These are phyloP conservation scores for Roridomyces roridus DNA, from an alignment of 768 basidiomycete genomes.

Conservation along the genomic window DNA sequence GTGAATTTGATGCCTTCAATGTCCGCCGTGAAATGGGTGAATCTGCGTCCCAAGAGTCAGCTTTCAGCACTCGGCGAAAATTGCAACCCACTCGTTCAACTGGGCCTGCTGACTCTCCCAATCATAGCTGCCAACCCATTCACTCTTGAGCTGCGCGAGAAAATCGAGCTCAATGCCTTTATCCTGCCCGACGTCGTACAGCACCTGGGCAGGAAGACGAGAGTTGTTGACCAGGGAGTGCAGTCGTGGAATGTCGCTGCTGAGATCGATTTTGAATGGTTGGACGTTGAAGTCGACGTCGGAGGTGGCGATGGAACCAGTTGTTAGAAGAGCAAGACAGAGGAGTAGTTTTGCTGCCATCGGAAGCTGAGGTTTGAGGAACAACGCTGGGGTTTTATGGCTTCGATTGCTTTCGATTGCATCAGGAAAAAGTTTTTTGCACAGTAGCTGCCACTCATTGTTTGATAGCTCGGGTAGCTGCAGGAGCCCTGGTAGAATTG, in stretches of 20 bases:
- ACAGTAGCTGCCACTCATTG: too few species aligned
- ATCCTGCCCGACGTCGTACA: background rate
- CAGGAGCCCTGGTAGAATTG: too few species aligned
- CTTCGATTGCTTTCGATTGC: too few species aligned
- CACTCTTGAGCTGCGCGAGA: background rate
- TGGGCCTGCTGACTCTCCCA: constrained; percentile 3
- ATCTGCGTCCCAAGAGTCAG: too few species aligned
- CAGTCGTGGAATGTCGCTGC: background rate
- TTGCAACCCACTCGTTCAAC: background rate
- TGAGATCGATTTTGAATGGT: background rate
- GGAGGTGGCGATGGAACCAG: background rate
- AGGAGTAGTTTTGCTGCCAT: background rate
- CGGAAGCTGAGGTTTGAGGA: background rate
- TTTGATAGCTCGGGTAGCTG: too few species aligned
- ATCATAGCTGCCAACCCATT: background rate
- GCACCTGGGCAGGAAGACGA: background rate
- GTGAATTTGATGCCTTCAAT: constrained; percentile 18
- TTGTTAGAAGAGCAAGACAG: too few species aligned
- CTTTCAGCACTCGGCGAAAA: background rate
- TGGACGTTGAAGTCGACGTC: background rate
- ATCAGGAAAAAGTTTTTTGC: too few species aligned
- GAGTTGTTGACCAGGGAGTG: background rate
- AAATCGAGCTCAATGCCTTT: constrained; percentile 1
- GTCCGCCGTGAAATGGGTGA: constrained; percentile 17
- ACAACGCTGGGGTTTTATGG: too few species aligned